Evolutionary conservation across 2,329 filamentous ascomycete genomes (phyloP), one percentile per base, ranked within the genome.

Genomic region (Beauveria rudraprayagi): DNA sequence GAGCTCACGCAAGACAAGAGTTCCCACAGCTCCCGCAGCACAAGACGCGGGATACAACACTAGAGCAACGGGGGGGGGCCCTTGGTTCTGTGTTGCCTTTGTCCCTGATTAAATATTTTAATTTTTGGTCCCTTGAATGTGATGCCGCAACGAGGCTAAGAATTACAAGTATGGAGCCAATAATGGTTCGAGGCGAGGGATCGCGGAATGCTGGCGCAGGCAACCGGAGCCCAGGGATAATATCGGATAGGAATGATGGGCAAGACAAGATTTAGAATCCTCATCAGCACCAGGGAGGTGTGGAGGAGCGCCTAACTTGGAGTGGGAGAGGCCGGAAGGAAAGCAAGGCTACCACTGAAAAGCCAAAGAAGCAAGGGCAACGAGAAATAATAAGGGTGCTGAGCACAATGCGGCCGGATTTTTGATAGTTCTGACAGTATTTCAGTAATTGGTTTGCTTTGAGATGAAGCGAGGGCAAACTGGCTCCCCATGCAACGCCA

Each of bases 201-300:
- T 53, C 53, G 26, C 41, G 58, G 58, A 60, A 60, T 60, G 58
- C 28, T 60, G 58, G 58, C 58, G 57, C 47, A 19, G 57, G 40
- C 56, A 26, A 34, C 55, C n/a, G 48, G 52, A 46, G 34, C 17
- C 48, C 24, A 57, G 51, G 62, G 56, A 65, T 61, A 61, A 65
- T 55, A 54, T 59, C 56, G 63, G 62, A 63, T 65, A 69, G 70
- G 72, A 74, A 73, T 74, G 72, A 69, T 63, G 70, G 64, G 67
- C 71, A 68, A 74, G 72, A 74, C 72, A 74, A 65, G 64, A 58
- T 57, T 53, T 53, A 22, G n/a, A 52, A 37, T 22, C n/a, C 17
- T 8, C 17, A 43, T 8, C 17, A 43, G 34, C 19, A 37, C 46
- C 44, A 58, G 30, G 30, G 56, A 43, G 37, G 34, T 17, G 24